phyloP scores from a whole-genome alignment of 345 rosid genomes.

The Salix caprea region DNA sequence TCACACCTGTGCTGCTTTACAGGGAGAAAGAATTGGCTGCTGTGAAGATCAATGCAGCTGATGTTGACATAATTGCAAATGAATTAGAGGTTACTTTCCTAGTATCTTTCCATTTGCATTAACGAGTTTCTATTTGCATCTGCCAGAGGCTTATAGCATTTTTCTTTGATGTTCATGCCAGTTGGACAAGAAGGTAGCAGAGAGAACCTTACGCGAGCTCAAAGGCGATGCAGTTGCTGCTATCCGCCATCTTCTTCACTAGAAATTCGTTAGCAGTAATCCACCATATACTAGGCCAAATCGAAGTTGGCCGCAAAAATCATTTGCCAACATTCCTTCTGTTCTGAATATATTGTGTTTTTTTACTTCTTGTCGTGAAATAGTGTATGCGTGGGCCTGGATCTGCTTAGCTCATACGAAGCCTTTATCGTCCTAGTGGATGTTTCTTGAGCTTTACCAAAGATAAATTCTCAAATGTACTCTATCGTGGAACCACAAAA shows the following conservation, averaged over 20 bases:
- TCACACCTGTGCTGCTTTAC: conserved; percentile 1
- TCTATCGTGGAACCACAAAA: conserved; percentile 46
- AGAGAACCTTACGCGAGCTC: conserved; percentile 89
- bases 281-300: background rate
- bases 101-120: background rate
- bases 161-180: conserved; percentile 22
- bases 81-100: conserved; percentile 74
- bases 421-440: background rate
- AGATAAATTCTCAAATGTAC: conserved; percentile 46
- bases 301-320: background rate
- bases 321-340: background rate
- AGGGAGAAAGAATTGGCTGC: conserved; percentile 97
- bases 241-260: conserved; percentile 64
- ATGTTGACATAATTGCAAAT: conserved; percentile 79
- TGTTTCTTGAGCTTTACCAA: conserved; percentile 14
- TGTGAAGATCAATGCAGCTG: conserved; percentile 90
- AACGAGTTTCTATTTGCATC: background rate
- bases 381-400: background rate
- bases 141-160: conserved; percentile 12
- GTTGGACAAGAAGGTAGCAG: conserved; percentile 88
- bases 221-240: conserved; percentile 97
- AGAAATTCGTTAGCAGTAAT: conserved; percentile 10
- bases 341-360: background rate
- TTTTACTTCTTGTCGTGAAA: background rate
- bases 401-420: background rate